These are phyloP conservation scores for Hydrangea macrophylla DNA, from an alignment of 148 eudicot species.

Conservation along the genomic window DNA sequence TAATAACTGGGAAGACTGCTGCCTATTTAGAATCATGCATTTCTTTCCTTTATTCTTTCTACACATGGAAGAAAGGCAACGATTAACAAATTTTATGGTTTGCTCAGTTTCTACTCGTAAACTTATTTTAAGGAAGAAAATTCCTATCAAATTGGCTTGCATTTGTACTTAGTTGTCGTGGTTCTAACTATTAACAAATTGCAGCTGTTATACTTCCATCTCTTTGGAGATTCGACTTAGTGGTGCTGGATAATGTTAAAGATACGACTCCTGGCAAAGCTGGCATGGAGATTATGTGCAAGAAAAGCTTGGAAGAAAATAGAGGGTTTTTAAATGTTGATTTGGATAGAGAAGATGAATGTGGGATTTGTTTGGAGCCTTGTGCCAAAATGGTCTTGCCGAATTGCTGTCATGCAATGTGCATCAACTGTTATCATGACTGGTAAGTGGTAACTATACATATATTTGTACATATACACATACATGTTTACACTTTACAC, in stretches of 20 bases:
- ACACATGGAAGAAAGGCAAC: slow-evolving; percentile 56
- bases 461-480: background rate
- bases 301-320: slow-evolving; percentile 29
- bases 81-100: slow-evolving; percentile 68
- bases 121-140: background rate
- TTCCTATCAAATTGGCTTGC: background rate
- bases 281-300: slow-evolving; percentile 21
- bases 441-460: no score
- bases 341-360: slow-evolving; percentile 68
- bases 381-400: slow-evolving; percentile 72
- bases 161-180: background rate
- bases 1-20: background rate
- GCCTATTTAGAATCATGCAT: background rate
- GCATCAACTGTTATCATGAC: slow-evolving; percentile 71
- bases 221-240: slow-evolving; percentile 48
- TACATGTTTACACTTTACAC: background rate
- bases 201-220: slow-evolving; percentile 75
- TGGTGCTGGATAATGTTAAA: slow-evolving; percentile 29
- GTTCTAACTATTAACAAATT: slow-evolving; percentile 1
- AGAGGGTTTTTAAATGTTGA: slow-evolving; percentile 26
- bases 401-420: slow-evolving; percentile 79
- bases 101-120: slow-evolving; percentile 1
- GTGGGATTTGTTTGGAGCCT: slow-evolving; percentile 71
- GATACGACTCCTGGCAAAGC: slow-evolving; percentile 19
- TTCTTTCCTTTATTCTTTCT: background rate